Conservation (phyloP, 2,329 filamentous ascomycete species). For the Byssothecium circinans region DNA sequence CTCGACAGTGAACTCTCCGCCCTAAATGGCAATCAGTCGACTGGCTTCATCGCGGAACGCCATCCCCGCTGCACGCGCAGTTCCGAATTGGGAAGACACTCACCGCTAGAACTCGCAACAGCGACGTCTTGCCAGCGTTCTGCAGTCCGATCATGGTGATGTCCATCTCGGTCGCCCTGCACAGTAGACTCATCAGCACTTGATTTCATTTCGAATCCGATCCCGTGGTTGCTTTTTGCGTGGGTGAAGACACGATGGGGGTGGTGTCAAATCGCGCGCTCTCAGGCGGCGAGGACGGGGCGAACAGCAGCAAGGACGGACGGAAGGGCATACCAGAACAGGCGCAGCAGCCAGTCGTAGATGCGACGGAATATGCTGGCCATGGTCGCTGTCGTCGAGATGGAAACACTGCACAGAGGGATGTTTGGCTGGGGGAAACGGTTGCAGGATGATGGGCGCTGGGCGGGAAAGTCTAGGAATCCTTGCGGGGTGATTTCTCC, state of each 20-base stretch:
- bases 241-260: constrained; percentile 18
- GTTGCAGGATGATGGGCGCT: constrained; percentile 31
- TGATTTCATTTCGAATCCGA: constrained; percentile 6
- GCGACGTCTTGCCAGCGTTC: constrained; percentile 95
- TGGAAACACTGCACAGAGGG: constrained; percentile 1
- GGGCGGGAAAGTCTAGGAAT: constrained; percentile 35
- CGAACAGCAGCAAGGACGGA: constrained; percentile 12
- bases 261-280: constrained; percentile 24
- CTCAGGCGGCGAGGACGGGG: constrained; percentile 29
- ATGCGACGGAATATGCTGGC: constrained; percentile 88
- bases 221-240: constrained; percentile 19
- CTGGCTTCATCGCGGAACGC: constrained; percentile 21
- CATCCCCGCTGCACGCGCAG: constrained; percentile 31
- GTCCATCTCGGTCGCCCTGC: constrained; percentile 98
- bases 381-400: constrained; percentile 57
- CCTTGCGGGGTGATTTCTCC: constrained; percentile 37
- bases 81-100: constrained; percentile 51
- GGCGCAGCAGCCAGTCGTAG: constrained; percentile 97
- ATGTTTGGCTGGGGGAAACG: constrained; percentile 13
- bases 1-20: constrained; percentile 98
- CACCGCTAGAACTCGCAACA: constrained; percentile 93
- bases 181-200: constrained; percentile 22
- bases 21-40: constrained; percentile 59
- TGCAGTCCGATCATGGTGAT: constrained; percentile 98
- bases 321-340: constrained; percentile 77